Base-by-base conservation (phyloP, 768 basidiomycete species). In the Phlebiopsis gigantea region DNA sequence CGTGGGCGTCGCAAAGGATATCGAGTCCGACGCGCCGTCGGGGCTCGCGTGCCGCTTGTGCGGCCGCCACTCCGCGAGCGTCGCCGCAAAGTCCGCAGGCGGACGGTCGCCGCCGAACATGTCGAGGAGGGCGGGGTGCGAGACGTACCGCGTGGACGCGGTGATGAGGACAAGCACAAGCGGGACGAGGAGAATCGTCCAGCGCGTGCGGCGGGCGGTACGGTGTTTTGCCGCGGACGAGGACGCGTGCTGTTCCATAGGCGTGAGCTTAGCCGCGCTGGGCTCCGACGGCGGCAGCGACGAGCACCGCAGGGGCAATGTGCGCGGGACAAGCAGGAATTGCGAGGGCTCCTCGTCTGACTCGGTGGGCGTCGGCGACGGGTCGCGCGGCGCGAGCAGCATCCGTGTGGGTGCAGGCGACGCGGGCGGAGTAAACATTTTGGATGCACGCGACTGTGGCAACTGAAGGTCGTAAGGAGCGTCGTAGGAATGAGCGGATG, bases 181-280 rank as follows among this genome's bases (percentile, higher is more conserved):
- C 2, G 87, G 87, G 2, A 86, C 73, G 30, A 84, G 59, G 42
- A 88, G 53, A 53, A 83, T 75, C 1, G 80, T 73, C 78, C 77
- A 81, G 65, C 72, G 70, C 53, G 75, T 73, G 51, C 75, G 69
- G 22, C 80, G 74, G 43, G 73, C 76, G 29, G 68, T 75, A 46
- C 71, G 72, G 57, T 71, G 76, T 69, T 82, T 84, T 29, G 57
- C 45, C 12, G 53, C 52, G 14, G 49, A 22, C 12, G 58, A 53
- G 21, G 44, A 42, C 10, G 46, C 52, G 28, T 46, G 21, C 21
- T 50, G 48, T 1, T 8, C 42, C 41, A n/a, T 26, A 25, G 28
- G 8, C 10, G 26, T 14, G n/a, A 8, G 46, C 15, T 22, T 47
- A n/a, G 26, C 28, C 17, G 42, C 17, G 22, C 45, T 46, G 17